Evolutionary conservation across 2,329 filamentous ascomycete species (phyloP), one percentile per base, ranked within the genome.

Genomic region (Neofusicoccum kwambonambiense): DNA sequence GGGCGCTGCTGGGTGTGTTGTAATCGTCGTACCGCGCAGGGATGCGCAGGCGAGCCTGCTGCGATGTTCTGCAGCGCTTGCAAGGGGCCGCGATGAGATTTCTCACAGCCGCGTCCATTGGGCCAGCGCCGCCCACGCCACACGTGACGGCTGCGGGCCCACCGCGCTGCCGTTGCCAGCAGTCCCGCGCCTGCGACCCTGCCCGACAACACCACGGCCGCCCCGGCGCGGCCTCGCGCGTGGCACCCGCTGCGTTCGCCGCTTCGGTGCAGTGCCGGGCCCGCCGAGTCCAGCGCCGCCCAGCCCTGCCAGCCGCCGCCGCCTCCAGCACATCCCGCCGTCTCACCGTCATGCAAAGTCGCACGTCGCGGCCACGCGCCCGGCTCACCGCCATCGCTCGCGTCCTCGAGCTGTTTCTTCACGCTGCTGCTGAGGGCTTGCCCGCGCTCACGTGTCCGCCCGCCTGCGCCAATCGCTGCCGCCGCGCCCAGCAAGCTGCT

Each of bases 11-110:
- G 56, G 27, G 56, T 35, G 56, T 47, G 56, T 47, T 60, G 42
- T 60, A 34, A 47, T 47, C 27, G 56, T 60, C 56, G 56, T 60
- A 60, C 56, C 31, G 56, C 27, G 56, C 56, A 58, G 56, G 56
- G 56, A 47, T 45, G 56, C 41, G 41, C 56, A 35, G 42, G 41
- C 56, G 56, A 27, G 22, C 41, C 37, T 22, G 34, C 56, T 58
- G 41, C 41, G 41, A 58, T 45, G 56, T 47, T 45, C 56, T 58
- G 56, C 56, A 58, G 50, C 31, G n/a, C 50, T 47, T 60, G 27
- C 41, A 47, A 60, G 56, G 41, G 56, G 56, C 56, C 56, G 39
- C 56, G 27, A 45, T 44, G 54, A 58, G 54, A 58, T 58, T 41
- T 15, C 54, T 37, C 15, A 19, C 54, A 13, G 37, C 39, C 12